Conservation (phyloP, 352 stramenopile genomes). For the Pythium apleroticum region DNA sequence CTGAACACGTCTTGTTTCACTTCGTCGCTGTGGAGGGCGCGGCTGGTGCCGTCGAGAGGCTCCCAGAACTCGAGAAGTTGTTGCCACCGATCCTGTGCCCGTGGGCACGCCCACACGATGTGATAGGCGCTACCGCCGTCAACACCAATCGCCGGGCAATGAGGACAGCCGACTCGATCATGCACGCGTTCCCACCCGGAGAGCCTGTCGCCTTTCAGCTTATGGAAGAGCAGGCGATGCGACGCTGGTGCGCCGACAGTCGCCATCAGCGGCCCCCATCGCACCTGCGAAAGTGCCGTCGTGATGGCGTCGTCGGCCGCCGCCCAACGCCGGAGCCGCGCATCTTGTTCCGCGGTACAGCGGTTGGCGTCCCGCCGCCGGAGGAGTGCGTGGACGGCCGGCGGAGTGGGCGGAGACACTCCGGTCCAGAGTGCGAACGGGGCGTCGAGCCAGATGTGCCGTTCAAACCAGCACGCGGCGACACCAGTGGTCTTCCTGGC, state of each 20-base stretch:
- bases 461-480: neutral
- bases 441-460: neutral
- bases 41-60: neutral
- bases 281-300: no score
- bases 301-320: neutral
- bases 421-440: neutral
- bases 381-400: neutral
- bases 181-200: neutral
- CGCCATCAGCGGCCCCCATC: no score
- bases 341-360: no score
- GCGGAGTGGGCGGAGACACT: neutral
- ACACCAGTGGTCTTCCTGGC: neutral
- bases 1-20: no score
- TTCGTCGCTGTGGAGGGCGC: no score
- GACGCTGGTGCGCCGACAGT: neutral
- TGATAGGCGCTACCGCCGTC: neutral
- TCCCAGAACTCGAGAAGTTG: neutral
- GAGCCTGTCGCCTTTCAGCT: neutral
- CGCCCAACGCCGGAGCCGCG: neutral
- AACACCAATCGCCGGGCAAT: neutral
- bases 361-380: neutral
- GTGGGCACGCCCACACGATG: neutral
- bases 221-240: neutral
- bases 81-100: neutral
- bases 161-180: neutral